These are phyloP conservation scores for Rhodotorula babjevae DNA, from an alignment of 768 basidiomycete genomes.

Conservation along the genomic window DNA sequence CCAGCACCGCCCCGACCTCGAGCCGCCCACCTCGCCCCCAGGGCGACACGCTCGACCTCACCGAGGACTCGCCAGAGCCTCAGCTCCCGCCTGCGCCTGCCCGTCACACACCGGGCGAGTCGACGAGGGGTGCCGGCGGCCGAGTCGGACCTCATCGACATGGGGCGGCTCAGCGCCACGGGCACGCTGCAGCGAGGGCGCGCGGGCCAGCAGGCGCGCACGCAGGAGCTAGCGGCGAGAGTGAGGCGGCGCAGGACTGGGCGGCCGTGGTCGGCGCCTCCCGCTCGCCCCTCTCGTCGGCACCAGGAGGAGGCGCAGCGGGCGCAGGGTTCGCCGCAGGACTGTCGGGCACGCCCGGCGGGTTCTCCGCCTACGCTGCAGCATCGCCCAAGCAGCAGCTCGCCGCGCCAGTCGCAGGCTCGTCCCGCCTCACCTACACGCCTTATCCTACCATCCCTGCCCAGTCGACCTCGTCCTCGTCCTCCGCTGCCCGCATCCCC, in stretches of 20 bases:
- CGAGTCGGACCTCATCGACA: no score
- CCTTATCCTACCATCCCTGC: neutral
- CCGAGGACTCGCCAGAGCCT: conserved; percentile 12
- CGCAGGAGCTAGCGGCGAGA: no score
- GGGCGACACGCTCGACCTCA: conserved; percentile 21
- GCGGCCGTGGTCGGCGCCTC: neutral
- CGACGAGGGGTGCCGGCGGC: neutral
- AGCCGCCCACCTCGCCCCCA: neutral
- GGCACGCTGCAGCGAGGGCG: no score
- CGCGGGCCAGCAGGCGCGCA: neutral
- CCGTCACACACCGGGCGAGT: neutral
- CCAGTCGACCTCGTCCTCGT: neutral
- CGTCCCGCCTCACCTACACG: neutral
- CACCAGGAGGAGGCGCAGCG: neutral
- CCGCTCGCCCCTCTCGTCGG: neutral
- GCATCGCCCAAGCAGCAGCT: no score
- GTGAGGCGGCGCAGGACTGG: no score
- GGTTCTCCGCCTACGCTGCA: neutral
- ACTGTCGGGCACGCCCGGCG: neutral
- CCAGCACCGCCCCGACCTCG: no score
- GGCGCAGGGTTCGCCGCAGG: neutral
- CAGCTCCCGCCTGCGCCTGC: no score
- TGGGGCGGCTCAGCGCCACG: no score
- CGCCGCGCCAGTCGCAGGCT: neutral
- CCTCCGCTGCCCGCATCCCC: conserved; percentile 9